Conservation (phyloP, 495 filamentous ascomycete species). For the Hypoxylon rickii region DNA sequence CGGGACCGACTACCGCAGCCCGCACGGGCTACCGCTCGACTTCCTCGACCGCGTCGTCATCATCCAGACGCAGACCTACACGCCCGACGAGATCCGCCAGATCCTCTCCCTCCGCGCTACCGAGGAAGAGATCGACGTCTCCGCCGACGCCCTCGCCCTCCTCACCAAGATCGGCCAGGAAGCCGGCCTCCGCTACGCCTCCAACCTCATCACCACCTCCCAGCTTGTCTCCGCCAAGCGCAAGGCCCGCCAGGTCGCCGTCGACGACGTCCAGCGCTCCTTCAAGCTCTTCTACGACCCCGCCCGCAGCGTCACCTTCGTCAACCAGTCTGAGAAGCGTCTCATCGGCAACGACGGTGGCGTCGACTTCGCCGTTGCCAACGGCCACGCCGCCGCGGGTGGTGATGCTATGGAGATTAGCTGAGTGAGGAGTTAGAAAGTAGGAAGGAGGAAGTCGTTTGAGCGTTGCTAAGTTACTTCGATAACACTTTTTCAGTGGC, state of each 20-base stretch:
- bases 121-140: slow-evolving; percentile 93
- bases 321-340: slow-evolving; percentile 85
- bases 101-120: slow-evolving; percentile 89
- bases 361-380: slow-evolving; percentile 69
- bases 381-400: slow-evolving; percentile 55
- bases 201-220: slow-evolving; percentile 93
- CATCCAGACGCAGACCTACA: slow-evolving; percentile 92
- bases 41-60: slow-evolving; percentile 97
- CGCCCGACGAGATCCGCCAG: slow-evolving; percentile 80
- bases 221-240: slow-evolving; percentile 80
- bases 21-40: slow-evolving; percentile 92
- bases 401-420: slow-evolving; percentile 83
- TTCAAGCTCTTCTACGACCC: slow-evolving; percentile 94
- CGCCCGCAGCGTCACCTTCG: slow-evolving; percentile 83
- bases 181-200: slow-evolving; percentile 87
- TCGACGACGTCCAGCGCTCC: slow-evolving; percentile 89
- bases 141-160: slow-evolving; percentile 84
- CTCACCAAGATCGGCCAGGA: slow-evolving; percentile 95
- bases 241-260: slow-evolving; percentile 73
- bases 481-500: slow-evolving; percentile 26
- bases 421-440: slow-evolving; percentile 20
- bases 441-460: no score
- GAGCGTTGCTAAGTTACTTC: no score
- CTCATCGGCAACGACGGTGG: slow-evolving; percentile 86
- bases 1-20: slow-evolving; percentile 87